These are phyloP conservation scores for Rhodosporidiobolus sp. DNA, from an alignment of 768 basidiomycete species.

Conservation along the genomic window DNA sequence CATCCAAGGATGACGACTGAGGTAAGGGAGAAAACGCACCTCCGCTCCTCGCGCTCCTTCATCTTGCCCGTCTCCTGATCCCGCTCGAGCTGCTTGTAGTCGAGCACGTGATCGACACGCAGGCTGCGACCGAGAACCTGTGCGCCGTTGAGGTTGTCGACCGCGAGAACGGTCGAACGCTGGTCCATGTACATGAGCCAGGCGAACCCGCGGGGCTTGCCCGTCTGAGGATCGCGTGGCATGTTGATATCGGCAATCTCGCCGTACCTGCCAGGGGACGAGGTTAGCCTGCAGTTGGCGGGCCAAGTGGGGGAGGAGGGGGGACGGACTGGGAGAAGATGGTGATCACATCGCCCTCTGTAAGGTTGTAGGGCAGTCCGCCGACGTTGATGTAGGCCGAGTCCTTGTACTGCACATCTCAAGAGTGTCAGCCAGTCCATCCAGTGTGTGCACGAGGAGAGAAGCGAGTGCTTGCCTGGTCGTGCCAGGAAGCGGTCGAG, in stretches of 20 bases:
- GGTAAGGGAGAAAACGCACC: conserved; percentile 67
- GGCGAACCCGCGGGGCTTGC: conserved; percentile 84
- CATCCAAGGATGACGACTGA: conserved; percentile 6
- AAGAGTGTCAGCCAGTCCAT: neutral
- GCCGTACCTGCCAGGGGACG: conserved; percentile 73
- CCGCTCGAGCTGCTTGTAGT: conserved; percentile 80
- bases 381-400: conserved; percentile 94
- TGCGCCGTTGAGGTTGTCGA: conserved; percentile 97
- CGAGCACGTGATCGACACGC: conserved; percentile 79
- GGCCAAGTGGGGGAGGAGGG: neutral
- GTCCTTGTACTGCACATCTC: conserved; percentile 52
- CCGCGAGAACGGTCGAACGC: conserved; percentile 88
- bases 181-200: conserved; percentile 99
- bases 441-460: neutral
- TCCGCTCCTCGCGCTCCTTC: conserved; percentile 78
- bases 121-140: conserved; percentile 78
- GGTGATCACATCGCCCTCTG: conserved; percentile 94
- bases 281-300: neutral
- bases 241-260: conserved; percentile 93
- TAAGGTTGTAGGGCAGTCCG: conserved; percentile 79
- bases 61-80: conserved; percentile 79
- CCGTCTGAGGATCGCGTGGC: conserved; percentile 88
- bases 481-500: conserved; percentile 76
- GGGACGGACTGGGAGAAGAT: conserved; percentile 84
- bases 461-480: conserved; percentile 62